Conservation (phyloP, 2,329 filamentous ascomycete genomes). For the Beauveria caledonica region DNA sequence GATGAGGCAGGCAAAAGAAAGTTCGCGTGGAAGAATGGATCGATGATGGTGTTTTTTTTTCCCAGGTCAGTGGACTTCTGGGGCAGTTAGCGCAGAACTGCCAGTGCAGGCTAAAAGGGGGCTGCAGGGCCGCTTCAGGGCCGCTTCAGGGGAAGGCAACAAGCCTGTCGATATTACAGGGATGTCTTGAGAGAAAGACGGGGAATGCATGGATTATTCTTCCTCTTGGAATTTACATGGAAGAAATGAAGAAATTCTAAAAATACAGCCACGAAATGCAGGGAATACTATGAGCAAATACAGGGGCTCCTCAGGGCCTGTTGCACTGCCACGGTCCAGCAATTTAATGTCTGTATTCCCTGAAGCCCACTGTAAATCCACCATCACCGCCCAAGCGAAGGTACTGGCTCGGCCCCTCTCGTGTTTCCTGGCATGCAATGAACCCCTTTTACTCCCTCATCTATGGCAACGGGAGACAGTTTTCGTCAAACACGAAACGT, state of each 20-base stretch:
- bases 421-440: not conserved
- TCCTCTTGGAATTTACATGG: too few species aligned
- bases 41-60: not conserved
- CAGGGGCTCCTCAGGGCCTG: not conserved
- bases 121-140: not conserved
- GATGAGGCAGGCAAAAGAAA: slow-evolving; percentile 7
- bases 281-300: not conserved
- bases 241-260: not conserved
- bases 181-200: not conserved
- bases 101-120: not conserved
- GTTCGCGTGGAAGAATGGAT: slow-evolving; percentile 4
- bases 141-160: not conserved
- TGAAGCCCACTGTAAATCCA: not conserved
- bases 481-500: not conserved
- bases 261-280: not conserved
- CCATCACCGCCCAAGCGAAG: not conserved
- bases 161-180: not conserved
- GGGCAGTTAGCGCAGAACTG: not conserved
- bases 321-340: not conserved
- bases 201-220: too few species aligned
- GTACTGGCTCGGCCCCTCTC: not conserved
- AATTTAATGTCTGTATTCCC: not conserved
- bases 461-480: not conserved
- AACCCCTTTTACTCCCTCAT: not conserved
- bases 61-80: not conserved